These are phyloP conservation scores for Xylariaceae sp. DNA, from an alignment of 2,329 filamentous ascomycete genomes.

Conservation along the genomic window DNA sequence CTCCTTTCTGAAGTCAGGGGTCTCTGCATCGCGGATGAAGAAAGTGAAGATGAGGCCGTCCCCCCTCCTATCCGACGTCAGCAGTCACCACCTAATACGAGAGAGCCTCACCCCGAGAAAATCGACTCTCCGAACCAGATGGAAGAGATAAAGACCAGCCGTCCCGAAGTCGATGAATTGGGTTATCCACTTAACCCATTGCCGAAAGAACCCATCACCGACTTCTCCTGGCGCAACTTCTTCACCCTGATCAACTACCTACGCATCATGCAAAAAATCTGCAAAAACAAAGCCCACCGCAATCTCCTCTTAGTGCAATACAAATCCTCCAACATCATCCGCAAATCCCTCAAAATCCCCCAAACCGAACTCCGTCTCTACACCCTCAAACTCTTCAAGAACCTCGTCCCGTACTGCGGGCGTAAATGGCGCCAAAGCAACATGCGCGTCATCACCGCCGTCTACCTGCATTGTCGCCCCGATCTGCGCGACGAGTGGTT, in stretches of 20 bases:
- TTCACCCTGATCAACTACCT: conserved; percentile 93
- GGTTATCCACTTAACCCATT: conserved; percentile 70
- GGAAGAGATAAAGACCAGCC: conserved; percentile 33
- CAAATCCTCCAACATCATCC: conserved; percentile 87
- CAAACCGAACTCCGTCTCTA: conserved; percentile 84
- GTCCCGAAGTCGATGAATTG: conserved; percentile 75
- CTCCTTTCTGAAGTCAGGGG: conserved; percentile 26
- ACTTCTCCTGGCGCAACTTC: conserved; percentile 90
- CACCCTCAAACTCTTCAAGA: conserved; percentile 97
- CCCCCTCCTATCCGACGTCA: conserved; percentile 74
- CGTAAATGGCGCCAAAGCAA: conserved; percentile 97
- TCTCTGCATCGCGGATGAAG: conserved; percentile 38
- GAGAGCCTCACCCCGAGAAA: conserved; percentile 7
- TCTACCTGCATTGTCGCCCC: conserved; percentile 88
- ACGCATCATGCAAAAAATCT: conserved; percentile 95
- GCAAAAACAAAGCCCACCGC: conserved; percentile 90
- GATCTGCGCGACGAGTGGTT: conserved; percentile 95
- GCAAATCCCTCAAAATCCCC: conserved; percentile 85
- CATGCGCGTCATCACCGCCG: conserved; percentile 97
- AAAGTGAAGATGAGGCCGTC: conserved; percentile 70
- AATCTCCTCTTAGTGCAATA: conserved; percentile 92
- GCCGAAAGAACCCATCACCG: conserved; percentile 72
- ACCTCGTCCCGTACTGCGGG: conserved; percentile 95
- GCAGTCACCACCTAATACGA: conserved; percentile 41
- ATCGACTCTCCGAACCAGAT: no score